Evolutionary conservation across 441 rosid genomes (phyloP).

Genomic region (Capsella rubella): DNA sequence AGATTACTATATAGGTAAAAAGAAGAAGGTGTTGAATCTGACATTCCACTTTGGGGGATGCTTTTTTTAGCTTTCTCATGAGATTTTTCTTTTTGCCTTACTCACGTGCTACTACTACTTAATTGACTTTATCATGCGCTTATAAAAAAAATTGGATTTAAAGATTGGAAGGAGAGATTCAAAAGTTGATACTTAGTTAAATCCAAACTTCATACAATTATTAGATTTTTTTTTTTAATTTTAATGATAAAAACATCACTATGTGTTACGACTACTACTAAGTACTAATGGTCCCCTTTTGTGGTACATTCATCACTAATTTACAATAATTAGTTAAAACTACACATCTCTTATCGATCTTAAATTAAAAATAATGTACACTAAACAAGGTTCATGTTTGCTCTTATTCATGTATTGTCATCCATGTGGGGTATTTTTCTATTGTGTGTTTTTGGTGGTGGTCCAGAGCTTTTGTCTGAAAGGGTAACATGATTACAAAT

Average conservation of each 20-base stretch:
- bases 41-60: slow-evolving; percentile 41
- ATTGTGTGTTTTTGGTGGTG: slow-evolving; percentile 29
- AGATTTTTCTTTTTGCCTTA: slow-evolving; percentile 24
- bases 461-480: slow-evolving; percentile 29
- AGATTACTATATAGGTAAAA: slow-evolving; percentile 19
- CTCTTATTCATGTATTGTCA: slow-evolving; percentile 35
- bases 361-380: background rate
- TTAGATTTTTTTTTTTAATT: slow-evolving; percentile 22
- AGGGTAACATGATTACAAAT: slow-evolving; percentile 26
- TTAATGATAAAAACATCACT: slow-evolving; percentile 2
- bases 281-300: slow-evolving; percentile 39
- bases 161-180: slow-evolving; percentile 35
- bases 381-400: slow-evolving; percentile 29
- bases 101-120: slow-evolving; percentile 35
- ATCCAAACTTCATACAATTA: slow-evolving; percentile 25
- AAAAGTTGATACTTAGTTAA: slow-evolving; percentile 25
- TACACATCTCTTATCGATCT: slow-evolving; percentile 7
- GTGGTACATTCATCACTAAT: slow-evolving; percentile 26
- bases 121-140: slow-evolving; percentile 37
- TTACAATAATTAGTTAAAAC: background rate
- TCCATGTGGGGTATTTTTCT: slow-evolving; percentile 18
- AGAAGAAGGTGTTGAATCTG: slow-evolving; percentile 29
- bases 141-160: background rate
- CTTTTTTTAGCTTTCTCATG: slow-evolving; percentile 33
- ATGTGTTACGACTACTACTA: slow-evolving; percentile 16